These are phyloP conservation scores for Litchi chinensis DNA, from an alignment of 345 rosid species.

Conservation along the genomic window DNA sequence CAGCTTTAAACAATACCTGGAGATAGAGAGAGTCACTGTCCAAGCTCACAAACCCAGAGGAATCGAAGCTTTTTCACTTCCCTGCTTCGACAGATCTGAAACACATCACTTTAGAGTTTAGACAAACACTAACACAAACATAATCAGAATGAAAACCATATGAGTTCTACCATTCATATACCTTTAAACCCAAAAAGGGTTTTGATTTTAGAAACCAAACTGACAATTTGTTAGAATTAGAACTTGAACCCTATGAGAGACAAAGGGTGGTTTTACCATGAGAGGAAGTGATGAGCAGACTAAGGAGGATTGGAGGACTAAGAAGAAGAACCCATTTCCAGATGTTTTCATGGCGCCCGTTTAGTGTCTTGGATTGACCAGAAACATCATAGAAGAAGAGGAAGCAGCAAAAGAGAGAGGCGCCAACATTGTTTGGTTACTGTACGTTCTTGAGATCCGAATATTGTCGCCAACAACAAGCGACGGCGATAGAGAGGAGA, in stretches of 20 bases:
- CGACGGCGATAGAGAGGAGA: too few species aligned
- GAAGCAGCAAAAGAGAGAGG: not conserved
- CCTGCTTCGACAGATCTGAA: too few species aligned
- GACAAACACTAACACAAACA: not conserved
- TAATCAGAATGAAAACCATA: not conserved
- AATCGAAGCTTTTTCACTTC: too few species aligned
- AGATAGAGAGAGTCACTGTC: too few species aligned
- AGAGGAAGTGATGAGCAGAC: conserved; percentile 29
- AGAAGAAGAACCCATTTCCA: conserved; percentile 8
- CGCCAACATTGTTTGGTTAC: not conserved
- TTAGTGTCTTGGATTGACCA: not conserved
- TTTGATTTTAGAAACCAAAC: not conserved
- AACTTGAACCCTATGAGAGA: not conserved
- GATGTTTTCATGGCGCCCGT: not conserved
- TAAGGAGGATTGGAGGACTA: conserved; percentile 20
- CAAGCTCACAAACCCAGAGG: too few species aligned
- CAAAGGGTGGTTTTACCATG: conserved; percentile 34
- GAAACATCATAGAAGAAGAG: not conserved
- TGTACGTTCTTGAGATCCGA: not conserved
- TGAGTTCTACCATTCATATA: not conserved
- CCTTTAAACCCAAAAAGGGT: not conserved
- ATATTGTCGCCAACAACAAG: too few species aligned
- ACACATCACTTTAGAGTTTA: not conserved
- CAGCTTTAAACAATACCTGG: too few species aligned
- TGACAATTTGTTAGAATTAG: not conserved